phyloP scores from a whole-genome alignment of 805 yeast genomes.

The Teunomyces kruisii region DNA sequence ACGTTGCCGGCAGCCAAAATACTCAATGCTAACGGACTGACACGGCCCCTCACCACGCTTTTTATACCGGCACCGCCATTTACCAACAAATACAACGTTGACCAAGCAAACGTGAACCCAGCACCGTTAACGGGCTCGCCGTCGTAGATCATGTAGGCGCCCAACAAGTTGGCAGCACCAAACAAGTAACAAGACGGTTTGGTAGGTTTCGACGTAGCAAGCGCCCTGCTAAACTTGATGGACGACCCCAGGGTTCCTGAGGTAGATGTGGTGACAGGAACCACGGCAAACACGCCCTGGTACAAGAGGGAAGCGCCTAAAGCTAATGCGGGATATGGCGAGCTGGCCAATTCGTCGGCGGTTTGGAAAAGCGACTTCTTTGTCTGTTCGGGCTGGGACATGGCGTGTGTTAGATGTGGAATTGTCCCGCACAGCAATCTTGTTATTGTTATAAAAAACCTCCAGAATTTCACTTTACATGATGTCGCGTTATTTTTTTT shows the following conservation, averaged over 20 bases:
- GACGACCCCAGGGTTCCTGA: slow-evolving; percentile 19
- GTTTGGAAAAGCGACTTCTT: slow-evolving; percentile 4
- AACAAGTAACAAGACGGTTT: slow-evolving; percentile 49
- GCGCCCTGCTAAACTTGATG: slow-evolving; percentile 16
- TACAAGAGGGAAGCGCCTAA: slow-evolving; percentile 10
- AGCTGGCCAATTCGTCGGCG: slow-evolving; percentile 6
- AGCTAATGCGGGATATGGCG: slow-evolving; percentile 13
- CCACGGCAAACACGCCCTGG: slow-evolving; percentile 10
- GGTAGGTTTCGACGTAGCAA: slow-evolving; percentile 32
- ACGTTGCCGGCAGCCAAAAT: slow-evolving; percentile 62
- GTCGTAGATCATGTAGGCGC: slow-evolving; percentile 74
- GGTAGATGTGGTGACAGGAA: background rate
- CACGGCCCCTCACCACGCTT: slow-evolving; percentile 53
- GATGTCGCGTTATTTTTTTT: background rate
- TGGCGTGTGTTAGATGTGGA: background rate
- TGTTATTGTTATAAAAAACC: background rate
- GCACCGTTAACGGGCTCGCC: slow-evolving; percentile 77
- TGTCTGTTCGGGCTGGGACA: background rate
- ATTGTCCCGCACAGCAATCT: background rate
- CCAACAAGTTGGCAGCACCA: slow-evolving; percentile 61
- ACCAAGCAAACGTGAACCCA: slow-evolving; percentile 83
- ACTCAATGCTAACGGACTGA: slow-evolving; percentile 62
- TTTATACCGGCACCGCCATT: slow-evolving; percentile 62
- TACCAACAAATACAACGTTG: slow-evolving; percentile 66
- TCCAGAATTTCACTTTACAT: background rate